Conservation (phyloP, 768 basidiomycete genomes). For the Xerocomellus amylosporus region DNA sequence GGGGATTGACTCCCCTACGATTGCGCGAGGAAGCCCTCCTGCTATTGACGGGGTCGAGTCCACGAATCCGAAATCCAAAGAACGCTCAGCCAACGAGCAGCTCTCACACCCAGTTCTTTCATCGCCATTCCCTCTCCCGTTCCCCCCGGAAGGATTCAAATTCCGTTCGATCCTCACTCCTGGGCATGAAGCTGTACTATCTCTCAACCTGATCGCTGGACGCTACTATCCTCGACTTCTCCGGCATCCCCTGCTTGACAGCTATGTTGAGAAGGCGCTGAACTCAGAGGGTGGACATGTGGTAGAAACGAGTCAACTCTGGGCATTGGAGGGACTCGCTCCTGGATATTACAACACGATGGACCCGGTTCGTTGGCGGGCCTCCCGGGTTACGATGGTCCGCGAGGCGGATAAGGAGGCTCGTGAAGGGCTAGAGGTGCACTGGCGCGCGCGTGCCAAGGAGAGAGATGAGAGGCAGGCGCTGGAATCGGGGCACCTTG, state of each 20-base stretch:
- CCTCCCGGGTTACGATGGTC: slow-evolving; percentile 53
- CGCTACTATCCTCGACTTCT: slow-evolving; percentile 78
- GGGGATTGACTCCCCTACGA: background rate
- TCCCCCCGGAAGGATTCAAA: slow-evolving; percentile 62
- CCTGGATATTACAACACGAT: slow-evolving; percentile 67
- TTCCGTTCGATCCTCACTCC: slow-evolving; percentile 66
- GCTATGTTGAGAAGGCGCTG: slow-evolving; percentile 40
- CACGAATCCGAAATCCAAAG: slow-evolving; percentile 12
- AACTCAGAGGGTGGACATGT: slow-evolving; percentile 36
- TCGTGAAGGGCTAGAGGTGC: slow-evolving; percentile 39
- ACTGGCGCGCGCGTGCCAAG: slow-evolving; percentile 34
- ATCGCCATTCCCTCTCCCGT: slow-evolving; percentile 47
- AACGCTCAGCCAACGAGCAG: slow-evolving; percentile 27
- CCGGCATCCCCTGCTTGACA: slow-evolving; percentile 56
- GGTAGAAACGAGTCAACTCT: slow-evolving; percentile 51
- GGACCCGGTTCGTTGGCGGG: slow-evolving; percentile 62
- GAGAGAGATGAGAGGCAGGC: slow-evolving; percentile 27
- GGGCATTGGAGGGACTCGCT: slow-evolving; percentile 68
- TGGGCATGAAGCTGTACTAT: slow-evolving; percentile 63
- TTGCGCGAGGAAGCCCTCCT: slow-evolving; percentile 19
- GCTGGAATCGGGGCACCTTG: slow-evolving; percentile 14
- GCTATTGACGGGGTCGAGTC: slow-evolving; percentile 13
- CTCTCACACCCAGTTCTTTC: slow-evolving; percentile 37
- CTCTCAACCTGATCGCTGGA: slow-evolving; percentile 68
- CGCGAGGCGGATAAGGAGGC: slow-evolving; percentile 58